phyloP scores from a whole-genome alignment of 1,284 basidiomycete species.

The Trichosporon asahii region DNA sequence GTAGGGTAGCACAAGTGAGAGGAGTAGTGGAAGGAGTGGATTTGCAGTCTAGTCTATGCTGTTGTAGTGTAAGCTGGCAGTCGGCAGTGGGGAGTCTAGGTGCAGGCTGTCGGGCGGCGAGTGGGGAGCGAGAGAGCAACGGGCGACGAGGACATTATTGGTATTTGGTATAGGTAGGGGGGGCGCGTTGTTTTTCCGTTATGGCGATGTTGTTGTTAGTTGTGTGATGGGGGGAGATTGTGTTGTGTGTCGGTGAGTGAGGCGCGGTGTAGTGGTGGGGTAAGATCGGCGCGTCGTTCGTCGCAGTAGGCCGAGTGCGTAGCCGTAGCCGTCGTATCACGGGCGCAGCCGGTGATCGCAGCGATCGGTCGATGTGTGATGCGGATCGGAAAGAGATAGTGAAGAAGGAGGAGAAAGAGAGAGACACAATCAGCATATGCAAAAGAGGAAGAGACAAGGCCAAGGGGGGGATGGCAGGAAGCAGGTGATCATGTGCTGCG shows the following conservation, averaged over 20 bases:
- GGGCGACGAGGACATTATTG: not conserved
- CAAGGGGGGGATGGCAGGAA: not conserved
- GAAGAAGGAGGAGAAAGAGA: not conserved
- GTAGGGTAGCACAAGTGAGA: not conserved
- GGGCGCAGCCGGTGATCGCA: not conserved
- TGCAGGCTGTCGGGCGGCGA: not conserved
- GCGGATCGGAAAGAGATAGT: not conserved
- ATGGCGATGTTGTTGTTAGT: not conserved
- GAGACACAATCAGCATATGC: not conserved
- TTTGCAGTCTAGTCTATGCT: not conserved
- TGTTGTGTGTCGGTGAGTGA: not conserved
- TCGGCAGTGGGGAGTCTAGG: not conserved
- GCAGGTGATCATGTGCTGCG: not conserved
- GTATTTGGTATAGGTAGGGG: not conserved
- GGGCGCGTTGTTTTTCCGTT: not conserved
- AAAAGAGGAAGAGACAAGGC: not conserved
- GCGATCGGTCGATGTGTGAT: not conserved
- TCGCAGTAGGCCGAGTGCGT: not conserved
- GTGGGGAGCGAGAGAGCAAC: not conserved
- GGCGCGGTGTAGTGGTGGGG: not conserved
- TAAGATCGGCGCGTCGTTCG: not conserved
- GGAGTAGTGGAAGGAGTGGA: not conserved
- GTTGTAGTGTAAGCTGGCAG: not conserved
- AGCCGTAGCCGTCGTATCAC: not conserved
- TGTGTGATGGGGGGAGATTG: not conserved